Base-by-base conservation (phyloP, 1,284 basidiomycete species). In the Termitomyces sp. region DNA sequence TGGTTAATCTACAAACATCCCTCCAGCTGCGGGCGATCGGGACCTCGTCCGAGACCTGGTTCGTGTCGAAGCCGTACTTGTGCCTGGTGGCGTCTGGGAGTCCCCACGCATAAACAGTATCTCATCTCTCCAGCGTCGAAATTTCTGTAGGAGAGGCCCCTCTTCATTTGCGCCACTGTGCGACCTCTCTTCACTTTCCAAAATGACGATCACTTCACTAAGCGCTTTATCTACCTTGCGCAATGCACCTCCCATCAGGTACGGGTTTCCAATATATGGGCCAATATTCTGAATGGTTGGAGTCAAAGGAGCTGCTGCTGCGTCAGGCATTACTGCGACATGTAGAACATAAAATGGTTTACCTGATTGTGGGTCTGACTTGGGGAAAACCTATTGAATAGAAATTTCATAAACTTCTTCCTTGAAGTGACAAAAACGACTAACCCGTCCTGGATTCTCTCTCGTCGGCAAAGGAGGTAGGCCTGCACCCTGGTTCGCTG, bases 171-270 rank as follows among this genome's bases (percentile, higher is more conserved):
- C 65, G 34, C 64, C 63, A 54, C 67, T 65, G 31, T 66, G 61
- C 28, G 67, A 48, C 6, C 40, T 61, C 53, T 69, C 66, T 58
- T 77, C 74, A 40, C 67, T 65, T 61, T 76, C 70, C 30, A 77
- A 62, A 26, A 74, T 67, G 1, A 58, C 57, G 28, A 76, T 71
- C 30, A 73, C 66, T n/a, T 74, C 69, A 30, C 65, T 63, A 26
- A 75, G 62, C 3, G 73, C 67, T 47, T 69, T 67, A 55, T 75
- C 73, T 41, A 75, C 64, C 45, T 72, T 71, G 33, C 68, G 62
- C 45, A 76, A 63, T 2, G 72, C 71, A 31, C 64, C 67, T 44
- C 65, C 64, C 67, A 76, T 71, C 15, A 76, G 64, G 55, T 68
- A 75, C 1, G 73, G 73, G 49, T 77, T 75, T 17, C 72, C 72